Base-by-base conservation (phyloP, 495 filamentous ascomycete species). In the Neurospora sp. region DNA sequence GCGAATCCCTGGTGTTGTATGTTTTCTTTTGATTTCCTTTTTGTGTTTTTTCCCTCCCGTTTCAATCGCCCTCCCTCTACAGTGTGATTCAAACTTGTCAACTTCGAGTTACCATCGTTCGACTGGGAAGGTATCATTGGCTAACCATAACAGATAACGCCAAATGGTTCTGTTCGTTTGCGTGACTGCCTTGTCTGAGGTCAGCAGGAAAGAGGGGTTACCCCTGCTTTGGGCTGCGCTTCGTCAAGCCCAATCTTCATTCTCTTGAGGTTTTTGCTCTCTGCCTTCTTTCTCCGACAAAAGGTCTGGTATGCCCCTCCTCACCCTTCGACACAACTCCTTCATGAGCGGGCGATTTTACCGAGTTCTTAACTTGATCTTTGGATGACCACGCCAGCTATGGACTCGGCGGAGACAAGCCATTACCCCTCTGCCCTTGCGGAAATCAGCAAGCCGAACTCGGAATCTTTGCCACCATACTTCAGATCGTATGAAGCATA, bases 1-100 rank as follows among this genome's bases (percentile, higher is more conserved):
- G 80, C 77, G 80, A 82, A 81, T 77, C 71, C 80, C 74, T 74
- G 77, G 77, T 82, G 79, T 79, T 80, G 80, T 80, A 82, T 78
- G 80, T 39, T 10, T 11, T 40, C 39, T 40, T 40, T 40, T 40
- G 27, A 31, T 40, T 40, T 40, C 12, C 39, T 40, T 11, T 11
- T 44, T 44, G 18, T 18, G 9, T n/a, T 44, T 9, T 42, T n/a
- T 5, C 31, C 31, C 5, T 35, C 31, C 31, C 18, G 3, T n/a
- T n/a, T 44, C 42, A 44, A n/a, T 44, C 18, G 6, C 10, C 46
- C 20, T 22, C 44, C 20, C 20, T 11, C 10, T 53, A 0, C 20
- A 4, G 44, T 22, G n/a, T 53, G n/a, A n/a, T n/a, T n/a, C n/a
- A n/a, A n/a, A n/a, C n/a, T n/a, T n/a, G n/a, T n/a, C n/a, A n/a